Base-by-base conservation (phyloP, 1,284 basidiomycete genomes). In the Ustilago esculenta region DNA sequence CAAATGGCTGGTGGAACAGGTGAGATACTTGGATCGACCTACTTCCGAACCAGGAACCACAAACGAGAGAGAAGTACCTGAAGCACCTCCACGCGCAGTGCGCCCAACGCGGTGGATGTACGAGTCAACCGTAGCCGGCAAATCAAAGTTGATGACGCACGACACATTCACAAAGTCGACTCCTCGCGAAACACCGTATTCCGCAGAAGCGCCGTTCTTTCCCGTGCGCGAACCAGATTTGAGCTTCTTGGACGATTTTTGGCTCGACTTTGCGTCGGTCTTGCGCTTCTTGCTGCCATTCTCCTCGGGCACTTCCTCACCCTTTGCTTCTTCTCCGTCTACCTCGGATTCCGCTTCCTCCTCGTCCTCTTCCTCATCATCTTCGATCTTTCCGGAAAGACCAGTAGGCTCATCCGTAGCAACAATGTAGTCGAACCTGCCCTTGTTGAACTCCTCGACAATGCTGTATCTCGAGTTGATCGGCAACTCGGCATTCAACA, bases 371-470 rank as follows among this genome's bases (percentile, higher is more conserved):
- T 33, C 37, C 24, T 82, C 76, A 1, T 73, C 75, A 2, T 59
- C 86, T 56, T 40, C 44, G 12, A 82, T 76, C 20, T 76, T 87
- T 14, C 84, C 83, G 27, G 18, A 32, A 23, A 52, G 39, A 14
- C 57, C 60, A 7, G 48, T 66, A 10, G 63, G 87, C 83, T 98
- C 96, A 81, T 98, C 96, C 3, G 94, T 97, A 0, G 96, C 96
- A 57, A 99, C 96, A 63, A 98, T 94, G 81, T 98, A 98, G 80
- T 98, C 94, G 80, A 98, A 98, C 11, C 95, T 92, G 7, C 96
- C 96, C 76, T 94, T 92, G 84, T 99, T 98, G 82, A 99, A 99
- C 83, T 98, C 95, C 78, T 99, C 94, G 2, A 99, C 95, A 5
- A 92, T 91, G 80, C 98, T 96, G 80, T 95, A 98, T 82, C 94